Percentiles rank a stretch among this genome's conserved stretches.
Evolutionary conservation across 1,139 yeast species (phyloP).

Genomic region (Trichomonascaceae sp.): DNA sequence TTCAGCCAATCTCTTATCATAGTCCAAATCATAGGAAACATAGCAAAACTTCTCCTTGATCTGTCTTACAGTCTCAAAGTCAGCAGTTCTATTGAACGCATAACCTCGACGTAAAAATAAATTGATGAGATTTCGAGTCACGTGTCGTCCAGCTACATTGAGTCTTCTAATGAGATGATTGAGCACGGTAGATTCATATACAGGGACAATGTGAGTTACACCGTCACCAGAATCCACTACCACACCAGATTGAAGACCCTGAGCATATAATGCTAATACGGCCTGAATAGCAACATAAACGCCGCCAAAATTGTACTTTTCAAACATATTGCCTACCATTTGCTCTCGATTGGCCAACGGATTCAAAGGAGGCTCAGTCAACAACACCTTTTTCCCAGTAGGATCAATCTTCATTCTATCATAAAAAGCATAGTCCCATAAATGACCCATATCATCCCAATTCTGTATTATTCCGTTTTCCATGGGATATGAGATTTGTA

Average conservation of each 20-base stretch:
- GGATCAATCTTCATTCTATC: slow-evolving; percentile 80
- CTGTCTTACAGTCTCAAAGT: slow-evolving; percentile 96
- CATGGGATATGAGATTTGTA: slow-evolving; percentile 95
- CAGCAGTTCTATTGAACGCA: slow-evolving; percentile 97
- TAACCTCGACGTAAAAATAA: slow-evolving; percentile 90
- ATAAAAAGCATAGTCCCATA: slow-evolving; percentile 97
- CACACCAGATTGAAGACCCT: slow-evolving; percentile 95
- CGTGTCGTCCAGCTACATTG: slow-evolving; percentile 98
- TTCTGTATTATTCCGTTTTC: slow-evolving; percentile 95
- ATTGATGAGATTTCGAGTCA: slow-evolving; percentile 87
- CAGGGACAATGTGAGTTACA: slow-evolving; percentile 97
- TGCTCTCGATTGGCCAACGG: slow-evolving; percentile 88
- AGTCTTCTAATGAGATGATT: slow-evolving; percentile 88
- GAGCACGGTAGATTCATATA: slow-evolving; percentile 90
- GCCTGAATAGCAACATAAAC: slow-evolving; percentile 98
- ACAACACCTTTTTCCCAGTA: slow-evolving; percentile 68
- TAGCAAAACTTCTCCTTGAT: slow-evolving; percentile 94
- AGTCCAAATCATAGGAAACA: slow-evolving; percentile 86
- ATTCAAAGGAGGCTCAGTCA: slow-evolving; percentile 98
- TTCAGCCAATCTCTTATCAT: slow-evolving; percentile 79
- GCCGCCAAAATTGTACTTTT: slow-evolving; percentile 90
- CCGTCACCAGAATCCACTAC: slow-evolving; percentile 95
- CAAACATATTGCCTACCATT: slow-evolving; percentile 97
- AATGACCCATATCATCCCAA: slow-evolving; percentile 98
- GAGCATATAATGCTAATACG: slow-evolving; percentile 93